A percentile compares a stretch with the other conserved stretches of the same genome.
phyloP scores from a whole-genome alignment of 2,329 filamentous ascomycete species.

The Colletotrichum incanum region DNA sequence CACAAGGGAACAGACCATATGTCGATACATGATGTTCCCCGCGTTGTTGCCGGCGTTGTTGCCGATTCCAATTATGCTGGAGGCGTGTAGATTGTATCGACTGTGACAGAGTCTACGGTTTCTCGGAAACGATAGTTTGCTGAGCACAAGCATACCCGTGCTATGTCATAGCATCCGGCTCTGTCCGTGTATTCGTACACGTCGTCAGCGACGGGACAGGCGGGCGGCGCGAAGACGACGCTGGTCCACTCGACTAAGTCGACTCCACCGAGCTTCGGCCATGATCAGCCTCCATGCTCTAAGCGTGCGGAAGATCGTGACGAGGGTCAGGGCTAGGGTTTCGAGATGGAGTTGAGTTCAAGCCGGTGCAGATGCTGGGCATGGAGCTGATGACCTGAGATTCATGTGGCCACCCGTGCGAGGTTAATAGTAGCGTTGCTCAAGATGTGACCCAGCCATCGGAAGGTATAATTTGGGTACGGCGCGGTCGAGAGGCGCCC shows the following conservation, averaged over 20 bases:
- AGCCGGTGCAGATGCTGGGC: neutral
- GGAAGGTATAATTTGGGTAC: conserved; percentile 11
- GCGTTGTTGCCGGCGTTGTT: neutral
- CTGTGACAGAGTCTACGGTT: conserved; percentile 17
- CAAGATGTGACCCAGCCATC: conserved; percentile 4
- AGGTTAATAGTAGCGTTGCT: conserved; percentile 6
- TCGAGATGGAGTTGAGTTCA: conserved; percentile 16
- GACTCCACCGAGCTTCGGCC: conserved; percentile 26
- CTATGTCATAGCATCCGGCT: neutral
- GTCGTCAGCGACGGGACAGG: conserved; percentile 24
- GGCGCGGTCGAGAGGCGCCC: neutral
- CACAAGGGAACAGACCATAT: neutral
- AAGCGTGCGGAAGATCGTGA: conserved; percentile 35
- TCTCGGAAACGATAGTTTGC: conserved; percentile 22
- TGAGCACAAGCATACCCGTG: neutral
- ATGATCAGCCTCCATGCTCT: conserved; percentile 36
- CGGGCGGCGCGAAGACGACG: conserved; percentile 30
- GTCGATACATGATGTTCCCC: neutral
- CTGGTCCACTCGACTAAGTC: conserved; percentile 17
- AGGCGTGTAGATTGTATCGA: neutral
- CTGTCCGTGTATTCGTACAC: conserved; percentile 8
- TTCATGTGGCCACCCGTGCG: conserved; percentile 48
- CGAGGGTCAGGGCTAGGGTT: conserved; percentile 41
- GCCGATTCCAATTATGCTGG: neutral
- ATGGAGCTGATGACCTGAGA: conserved; percentile 44